Percentiles rank a stretch among this genome's conserved stretches.
These are phyloP conservation scores for Pyricularia sp. DNA, from an alignment of 2,329 filamentous ascomycete species.

Conservation along the genomic window DNA sequence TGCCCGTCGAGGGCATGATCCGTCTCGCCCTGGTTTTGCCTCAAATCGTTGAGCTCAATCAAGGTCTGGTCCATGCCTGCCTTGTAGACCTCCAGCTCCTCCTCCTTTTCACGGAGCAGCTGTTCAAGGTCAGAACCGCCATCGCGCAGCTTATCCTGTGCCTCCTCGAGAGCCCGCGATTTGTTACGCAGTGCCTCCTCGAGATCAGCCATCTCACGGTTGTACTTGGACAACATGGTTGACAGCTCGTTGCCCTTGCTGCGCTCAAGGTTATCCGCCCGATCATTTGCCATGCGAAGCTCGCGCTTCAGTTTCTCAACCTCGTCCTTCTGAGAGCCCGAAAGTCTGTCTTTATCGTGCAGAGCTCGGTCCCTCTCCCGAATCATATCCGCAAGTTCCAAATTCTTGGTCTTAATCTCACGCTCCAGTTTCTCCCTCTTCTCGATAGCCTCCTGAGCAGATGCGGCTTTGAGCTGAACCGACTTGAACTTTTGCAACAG, in stretches of 20 bases:
- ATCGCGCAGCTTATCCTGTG: conserved; percentile 67
- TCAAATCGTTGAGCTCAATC: conserved; percentile 84
- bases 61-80: conserved; percentile 95
- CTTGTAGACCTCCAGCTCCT: conserved; percentile 96
- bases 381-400: conserved; percentile 99
- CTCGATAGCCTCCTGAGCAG: conserved; percentile 93
- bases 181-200: conserved; percentile 89
- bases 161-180: conserved; percentile 75
- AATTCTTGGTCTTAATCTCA: conserved; percentile 98
- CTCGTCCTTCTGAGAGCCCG: conserved; percentile 83
- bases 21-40: conserved; percentile 61
- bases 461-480: conserved; percentile 92
- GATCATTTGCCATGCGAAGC: conserved; percentile 82
- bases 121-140: conserved; percentile 80
- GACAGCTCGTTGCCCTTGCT: conserved; percentile 94
- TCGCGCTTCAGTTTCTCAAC: conserved; percentile 91
- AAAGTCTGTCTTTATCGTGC: conserved; percentile 84
- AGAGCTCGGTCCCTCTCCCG: conserved; percentile 87
- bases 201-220: conserved; percentile 92
- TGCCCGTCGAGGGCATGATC: conserved; percentile 81
- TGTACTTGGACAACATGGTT: conserved; percentile 89
- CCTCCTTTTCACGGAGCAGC: conserved; percentile 85
- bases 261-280: conserved; percentile 83
- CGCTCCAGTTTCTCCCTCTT: conserved; percentile 89
- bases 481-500: conserved; percentile 93